A percentile compares a stretch with the other conserved stretches of the same genome.
phyloP scores from a whole-genome alignment of 768 basidiomycete genomes.

The Crucibulum laeve region DNA sequence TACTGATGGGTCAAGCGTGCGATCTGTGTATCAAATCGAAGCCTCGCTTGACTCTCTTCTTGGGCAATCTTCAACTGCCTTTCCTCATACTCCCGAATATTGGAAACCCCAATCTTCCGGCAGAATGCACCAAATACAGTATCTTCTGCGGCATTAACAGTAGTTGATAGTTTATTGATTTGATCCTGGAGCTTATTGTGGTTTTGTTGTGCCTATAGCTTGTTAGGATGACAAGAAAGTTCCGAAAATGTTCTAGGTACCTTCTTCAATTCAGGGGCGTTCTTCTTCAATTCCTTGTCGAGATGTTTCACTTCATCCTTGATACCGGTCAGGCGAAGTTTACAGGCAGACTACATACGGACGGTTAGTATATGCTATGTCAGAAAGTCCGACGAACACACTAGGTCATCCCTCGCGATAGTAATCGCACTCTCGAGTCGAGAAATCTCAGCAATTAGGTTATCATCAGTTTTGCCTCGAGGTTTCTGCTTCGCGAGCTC shows the following conservation, averaged over 20 bases:
- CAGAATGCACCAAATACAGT: conserved; percentile 78
- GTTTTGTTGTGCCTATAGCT: conserved; percentile 45
- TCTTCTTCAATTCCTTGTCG: conserved; percentile 62
- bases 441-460: conserved; percentile 68
- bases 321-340: conserved; percentile 69
- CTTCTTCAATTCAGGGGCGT: conserved; percentile 68
- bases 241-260: conserved; percentile 23
- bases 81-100: conserved; percentile 93
- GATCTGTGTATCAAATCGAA: conserved; percentile 84
- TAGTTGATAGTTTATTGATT: conserved; percentile 48
- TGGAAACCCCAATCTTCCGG: conserved; percentile 65
- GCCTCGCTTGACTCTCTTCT: conserved; percentile 79
- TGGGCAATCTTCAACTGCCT: conserved; percentile 85
- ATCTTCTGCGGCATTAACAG: conserved; percentile 78
- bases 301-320: conserved; percentile 83
- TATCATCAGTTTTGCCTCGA: conserved; percentile 80
- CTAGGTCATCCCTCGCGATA: conserved; percentile 80
- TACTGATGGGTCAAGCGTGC: conserved; percentile 84
- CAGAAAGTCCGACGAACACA: conserved; percentile 25
- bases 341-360: conserved; percentile 75
- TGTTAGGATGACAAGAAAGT: neutral
- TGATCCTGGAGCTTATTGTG: conserved; percentile 49
- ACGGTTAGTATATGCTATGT: conserved; percentile 1
- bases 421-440: conserved; percentile 75
- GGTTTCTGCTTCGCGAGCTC: conserved; percentile 86